phyloP scores from a whole-genome alignment of 805 yeast genomes.

The Yarrowia sp. region DNA sequence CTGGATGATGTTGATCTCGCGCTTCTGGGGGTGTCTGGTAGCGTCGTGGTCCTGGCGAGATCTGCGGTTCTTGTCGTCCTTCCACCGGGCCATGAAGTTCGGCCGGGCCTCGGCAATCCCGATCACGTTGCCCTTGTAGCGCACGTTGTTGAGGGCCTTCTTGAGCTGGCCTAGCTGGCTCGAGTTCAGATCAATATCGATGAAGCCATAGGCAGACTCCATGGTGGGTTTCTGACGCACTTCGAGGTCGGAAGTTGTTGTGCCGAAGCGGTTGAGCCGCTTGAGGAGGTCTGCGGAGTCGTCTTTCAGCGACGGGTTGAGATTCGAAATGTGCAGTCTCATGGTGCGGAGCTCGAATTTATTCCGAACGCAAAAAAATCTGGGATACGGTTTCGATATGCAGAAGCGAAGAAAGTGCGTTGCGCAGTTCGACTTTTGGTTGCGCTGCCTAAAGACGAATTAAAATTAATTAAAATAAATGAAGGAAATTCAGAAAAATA shows the following conservation, averaged over 20 bases:
- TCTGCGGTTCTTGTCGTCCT: slow-evolving; percentile 39
- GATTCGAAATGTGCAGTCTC: slow-evolving; percentile 65
- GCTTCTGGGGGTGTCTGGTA: slow-evolving; percentile 33
- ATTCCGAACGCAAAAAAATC: too few species aligned
- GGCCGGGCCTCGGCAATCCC: slow-evolving; percentile 63
- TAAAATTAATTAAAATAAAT: too few species aligned
- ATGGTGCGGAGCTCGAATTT: too few species aligned
- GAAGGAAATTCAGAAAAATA: too few species aligned
- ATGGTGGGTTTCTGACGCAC: slow-evolving; percentile 54
- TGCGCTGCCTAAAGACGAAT: too few species aligned
- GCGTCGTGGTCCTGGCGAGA: slow-evolving; percentile 33
- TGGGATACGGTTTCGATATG: too few species aligned
- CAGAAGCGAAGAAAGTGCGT: too few species aligned
- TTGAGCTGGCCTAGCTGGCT: slow-evolving; percentile 51
- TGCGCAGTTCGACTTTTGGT: too few species aligned
- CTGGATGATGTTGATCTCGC: slow-evolving; percentile 41
- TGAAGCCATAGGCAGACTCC: slow-evolving; percentile 61
- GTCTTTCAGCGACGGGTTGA: slow-evolving; percentile 53
- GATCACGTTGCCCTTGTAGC: slow-evolving; percentile 70
- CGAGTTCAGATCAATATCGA: slow-evolving; percentile 55
- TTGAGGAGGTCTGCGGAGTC: slow-evolving; percentile 47
- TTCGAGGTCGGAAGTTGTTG: slow-evolving; percentile 47
- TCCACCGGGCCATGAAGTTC: slow-evolving; percentile 52
- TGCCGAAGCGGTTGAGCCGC: slow-evolving; percentile 66
- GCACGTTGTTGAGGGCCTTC: slow-evolving; percentile 62